Conservation (phyloP, 768 basidiomycete genomes). For the Austroboletus eburneus region DNA sequence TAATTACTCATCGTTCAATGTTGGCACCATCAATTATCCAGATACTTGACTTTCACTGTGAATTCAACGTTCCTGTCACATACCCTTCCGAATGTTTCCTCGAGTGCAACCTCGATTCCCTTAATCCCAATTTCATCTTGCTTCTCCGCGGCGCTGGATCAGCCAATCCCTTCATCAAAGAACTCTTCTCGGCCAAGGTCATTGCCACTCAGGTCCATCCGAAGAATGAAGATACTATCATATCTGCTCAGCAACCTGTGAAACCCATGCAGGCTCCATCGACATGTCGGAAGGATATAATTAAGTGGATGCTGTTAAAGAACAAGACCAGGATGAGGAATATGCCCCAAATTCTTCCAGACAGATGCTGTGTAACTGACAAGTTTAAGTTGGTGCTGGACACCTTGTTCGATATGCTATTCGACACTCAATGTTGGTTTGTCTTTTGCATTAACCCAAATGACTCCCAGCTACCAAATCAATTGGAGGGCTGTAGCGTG, state of each 20-base stretch:
- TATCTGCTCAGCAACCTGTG: conserved; percentile 87
- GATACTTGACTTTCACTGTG: conserved; percentile 84
- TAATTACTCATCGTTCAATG: conserved; percentile 89
- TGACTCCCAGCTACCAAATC: conserved; percentile 93
- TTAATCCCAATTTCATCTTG: conserved; percentile 91
- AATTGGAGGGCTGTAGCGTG: conserved; percentile 86
- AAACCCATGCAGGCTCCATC: conserved; percentile 95
- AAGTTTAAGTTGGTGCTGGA: conserved; percentile 85
- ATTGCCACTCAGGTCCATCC: conserved; percentile 94
- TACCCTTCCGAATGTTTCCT: conserved; percentile 98
- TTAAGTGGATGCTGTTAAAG: conserved; percentile 46
- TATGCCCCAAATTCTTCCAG: conserved; percentile 33
- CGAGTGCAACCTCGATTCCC: conserved; percentile 75
- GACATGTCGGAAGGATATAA: conserved; percentile 72
- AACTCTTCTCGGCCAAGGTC: conserved; percentile 80
- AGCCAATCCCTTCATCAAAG: conserved; percentile 87
- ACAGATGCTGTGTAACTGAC: conserved; percentile 69
- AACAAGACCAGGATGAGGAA: conserved; percentile 50
- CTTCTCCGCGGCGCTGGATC: conserved; percentile 84
- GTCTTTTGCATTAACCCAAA: too few species aligned
- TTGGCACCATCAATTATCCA: conserved; percentile 66
- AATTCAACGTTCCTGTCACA: conserved; percentile 87
- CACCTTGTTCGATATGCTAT: conserved; percentile 80
- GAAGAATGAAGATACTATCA: too few species aligned
- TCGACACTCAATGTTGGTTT: conserved; percentile 88